Evolutionary conservation across 2,329 filamentous ascomycete genomes (phyloP), one percentile per base, ranked within the genome.

Genomic region (Trichoderma sp.): DNA sequence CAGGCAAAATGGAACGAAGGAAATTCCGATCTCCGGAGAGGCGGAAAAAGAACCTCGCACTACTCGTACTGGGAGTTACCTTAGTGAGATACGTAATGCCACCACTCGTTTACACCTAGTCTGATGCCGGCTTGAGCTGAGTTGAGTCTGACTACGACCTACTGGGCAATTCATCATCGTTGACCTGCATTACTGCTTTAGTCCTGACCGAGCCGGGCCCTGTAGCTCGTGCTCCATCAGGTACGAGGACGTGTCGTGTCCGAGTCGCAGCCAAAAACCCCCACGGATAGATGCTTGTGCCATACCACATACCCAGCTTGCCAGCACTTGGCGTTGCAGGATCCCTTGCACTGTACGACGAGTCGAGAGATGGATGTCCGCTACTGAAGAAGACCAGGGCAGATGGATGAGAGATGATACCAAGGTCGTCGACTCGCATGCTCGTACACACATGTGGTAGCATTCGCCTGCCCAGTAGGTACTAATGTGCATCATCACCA

Each of bases 11-110:
- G 32, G 28, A 26, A 34, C 53, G 26, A 47, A 47, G 57, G 57
- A 70, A 62, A 26, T 69, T 62, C 66, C 57, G 66, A 61, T 62
- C 36, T 53, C 66, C 66, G 66, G 66, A 70, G 57, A 62, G 43
- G 57, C 66, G 66, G 56, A 70, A 61, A 21, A 36, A 57, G 47
- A 21, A 15, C 15, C 32, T 62, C n/a, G 58, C 8, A 28, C 15
- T 28, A 21, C 56, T 39, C 18, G 60, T 39, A 24, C 28, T 15
- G 18, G 36, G 57, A 11, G 2, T 28, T 32, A 15, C 56, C 7
- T 11, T 34, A 47, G 30, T 34, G 53, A 58, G 65, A 60, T 60
- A 34, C 65, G 51, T 43, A 60, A 32, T 60, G 30, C 57, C 18
- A 32, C 57, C 64, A 34, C 18, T 34, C 18, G 30, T 30, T 18